Base-by-base conservation (phyloP, 208 protist species). In the Leishmania mexicana region DNA sequence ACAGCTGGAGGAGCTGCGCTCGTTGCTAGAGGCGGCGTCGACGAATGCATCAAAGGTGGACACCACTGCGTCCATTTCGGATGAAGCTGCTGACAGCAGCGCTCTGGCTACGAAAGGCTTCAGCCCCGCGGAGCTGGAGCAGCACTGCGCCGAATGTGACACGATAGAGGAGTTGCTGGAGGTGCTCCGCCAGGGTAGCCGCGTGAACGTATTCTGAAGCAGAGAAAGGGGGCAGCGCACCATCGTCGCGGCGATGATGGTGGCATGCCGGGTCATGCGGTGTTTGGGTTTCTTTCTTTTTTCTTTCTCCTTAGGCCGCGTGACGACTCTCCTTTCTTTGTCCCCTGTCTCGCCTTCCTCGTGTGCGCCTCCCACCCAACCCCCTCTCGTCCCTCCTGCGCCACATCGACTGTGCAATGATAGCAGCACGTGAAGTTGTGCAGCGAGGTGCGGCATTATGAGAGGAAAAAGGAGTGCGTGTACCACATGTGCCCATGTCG, bases 41-140 rank as follows among this genome's bases (percentile, higher is more conserved):
- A 7, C 58, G 8, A 79, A 5, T 19, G 21, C 77, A 65, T 85
- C 81, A 15, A 85, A 85, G 62, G 77, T 64, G 54, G 77, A 81
- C 62, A 70, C 72, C 47, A 75, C 72, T 42, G 53, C 60, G 38
- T 6, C 64, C 11, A 24, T 51, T 60, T 57, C 51, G 17, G 28
- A 80, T 4, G 79, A 72, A 1, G 58, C 3, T 15, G 65, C 21
- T 10, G 45, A 67, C 51, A 80, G 28, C 64, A 76, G 71, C 31
- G 40, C 70, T 11, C 65, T 8, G 31, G 74, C 70, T 17, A 72
- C 75, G 64, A 81, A 68, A 51, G 75, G 81, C 13, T 93, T 95
- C 81, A 96, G 90, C 35, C 95, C 95, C 28, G 94, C 95, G 3
- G 95, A 96, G 78, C 84, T 98, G 81, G 93, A 98, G 87, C 95